Base-by-base conservation (phyloP, 192 early-diverging fungal genomes). In the Coemansia brasiliensis region DNA sequence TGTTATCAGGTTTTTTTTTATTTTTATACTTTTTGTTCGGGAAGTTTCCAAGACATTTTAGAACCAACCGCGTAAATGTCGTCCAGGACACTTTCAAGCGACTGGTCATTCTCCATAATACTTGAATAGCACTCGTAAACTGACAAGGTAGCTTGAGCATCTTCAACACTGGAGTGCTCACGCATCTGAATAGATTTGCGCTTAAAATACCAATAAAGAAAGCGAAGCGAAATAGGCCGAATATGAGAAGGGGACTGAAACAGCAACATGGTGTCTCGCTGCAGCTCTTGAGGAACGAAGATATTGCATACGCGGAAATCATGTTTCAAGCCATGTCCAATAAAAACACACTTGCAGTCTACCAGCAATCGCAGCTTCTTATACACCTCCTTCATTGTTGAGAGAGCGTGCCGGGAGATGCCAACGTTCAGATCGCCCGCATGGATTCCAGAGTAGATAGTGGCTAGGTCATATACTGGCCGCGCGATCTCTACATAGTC, bases 231-330 rank as follows among this genome's bases (percentile, higher is more conserved):
- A 10, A 97, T 85, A 0, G 60, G 57, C 1, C 78, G 57, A n/a
- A 65, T 60, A 17, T 76, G 61, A 2, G 27, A 9, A 2, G 45
- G 39, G 25, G 69, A 75, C 44, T 90, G 90, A 79, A 87, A 99
- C 38, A 99, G 82, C 49, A 91, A 88, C n/a, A 96, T 93, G 0
- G 94, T 99, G 57, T 99, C 96, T 38, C 92, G 89, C 17, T 95
- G 86, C 63, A 94, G 93, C 16, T 74, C 83, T 2, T 88, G 83
- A 2, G 94, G 94, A 1, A 95, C 88, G 6, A 89, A 60, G 12
- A 97, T 90, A 67, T 97, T 96, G 48, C 96, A 94, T 24, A 90
- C 94, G 18, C 96, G 85, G 61, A 96, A 96, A 71, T 99, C 96
- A 53, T 95, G 94, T 42, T 90, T 89, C 35, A 99, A 72, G 2